Conservation (phyloP, 805 yeast species). For the Suhomyces pyralidae region DNA sequence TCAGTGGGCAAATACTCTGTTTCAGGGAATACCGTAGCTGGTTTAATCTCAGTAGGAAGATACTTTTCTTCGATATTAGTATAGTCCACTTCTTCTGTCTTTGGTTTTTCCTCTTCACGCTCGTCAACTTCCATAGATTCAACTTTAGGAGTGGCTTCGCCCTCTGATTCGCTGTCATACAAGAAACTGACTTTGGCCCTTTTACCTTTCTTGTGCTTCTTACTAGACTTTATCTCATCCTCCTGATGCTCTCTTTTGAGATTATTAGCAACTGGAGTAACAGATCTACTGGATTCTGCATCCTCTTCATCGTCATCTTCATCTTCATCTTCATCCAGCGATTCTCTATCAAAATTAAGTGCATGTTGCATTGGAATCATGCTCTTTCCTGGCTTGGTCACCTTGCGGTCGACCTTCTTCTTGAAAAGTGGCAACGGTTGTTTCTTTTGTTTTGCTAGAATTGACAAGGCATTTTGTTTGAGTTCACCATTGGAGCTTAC, state of each 20-base stretch:
- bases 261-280: slow-evolving; percentile 28
- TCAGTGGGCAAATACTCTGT: slow-evolving; percentile 28
- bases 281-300: slow-evolving; percentile 35
- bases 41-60: slow-evolving; percentile 50
- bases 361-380: slow-evolving; percentile 56
- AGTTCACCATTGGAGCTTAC: slow-evolving; percentile 10
- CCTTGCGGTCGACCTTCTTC: slow-evolving; percentile 20
- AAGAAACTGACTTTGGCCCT: slow-evolving; percentile 27
- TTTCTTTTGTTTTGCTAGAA: slow-evolving; percentile 21
- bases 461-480: slow-evolving; percentile 25
- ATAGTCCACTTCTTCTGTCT: slow-evolving; percentile 20
- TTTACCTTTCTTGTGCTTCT: slow-evolving; percentile 21
- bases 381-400: slow-evolving; percentile 21
- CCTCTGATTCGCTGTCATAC: slow-evolving; percentile 31
- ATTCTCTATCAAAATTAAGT: slow-evolving; percentile 39
- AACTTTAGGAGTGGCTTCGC: slow-evolving; percentile 20
- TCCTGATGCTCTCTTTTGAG: slow-evolving; percentile 28
- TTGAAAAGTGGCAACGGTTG: slow-evolving; percentile 32
- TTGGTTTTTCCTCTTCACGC: slow-evolving; percentile 17
- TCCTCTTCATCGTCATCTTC: slow-evolving; percentile 34
- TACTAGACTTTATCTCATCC: slow-evolving; percentile 8
- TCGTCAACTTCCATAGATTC: slow-evolving; percentile 26
- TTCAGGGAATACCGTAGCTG: slow-evolving; percentile 55
- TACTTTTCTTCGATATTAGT: slow-evolving; percentile 34
- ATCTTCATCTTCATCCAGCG: slow-evolving; percentile 34